Evolutionary conservation across 2,329 filamentous ascomycete genomes (phyloP), one percentile per base, ranked within the genome.

Genomic region (Epichloe scottii): DNA sequence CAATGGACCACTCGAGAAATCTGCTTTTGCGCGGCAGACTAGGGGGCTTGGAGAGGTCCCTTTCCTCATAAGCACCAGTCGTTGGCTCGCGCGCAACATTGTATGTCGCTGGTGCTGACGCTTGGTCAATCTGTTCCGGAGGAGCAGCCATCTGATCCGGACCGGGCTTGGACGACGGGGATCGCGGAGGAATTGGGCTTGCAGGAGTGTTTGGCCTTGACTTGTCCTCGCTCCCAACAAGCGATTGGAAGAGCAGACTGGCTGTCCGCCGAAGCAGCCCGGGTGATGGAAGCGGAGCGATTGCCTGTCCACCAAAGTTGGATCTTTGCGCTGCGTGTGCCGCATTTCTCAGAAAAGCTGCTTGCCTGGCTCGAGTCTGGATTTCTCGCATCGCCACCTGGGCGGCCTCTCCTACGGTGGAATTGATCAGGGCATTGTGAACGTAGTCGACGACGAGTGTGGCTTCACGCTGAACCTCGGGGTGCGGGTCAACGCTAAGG

Each of bases 1-100:
- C 91, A 43, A 93, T 89, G 4, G 90, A 95, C 90, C 91, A 98
- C 56, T 95, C 88, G 55, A 95, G 76, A 66, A 97, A 95, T 8
- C 78, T 83, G 64, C 89, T 95, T 53, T 78, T 78, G 17, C 98
- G 67, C 1, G 93, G 93, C 30, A 97, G 76, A 12, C 66, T 68
- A 1, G 87, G 84, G 10, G 72, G 59, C 49, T 79, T 71, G 1
- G 75, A 72, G 33, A 79, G 64, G 54, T 82, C 76, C 52, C 84
- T 79, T 48, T 80, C 72, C 56, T 79, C 71, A 61, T 86, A 95
- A 0, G 82, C 79, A 11, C 87, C 84, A 3, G 89, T 89, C n/a
- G 82, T 77, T 1, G 93, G 91, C 55, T 88, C 82, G 54, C 80
- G 82, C 7, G 87, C 86, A 48, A 82, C 76, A 54, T 89, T 78